Evolutionary conservation across 106 monocot species (phyloP), one percentile per base, ranked within the genome.

Genomic region (Iris macrosiphon): DNA sequence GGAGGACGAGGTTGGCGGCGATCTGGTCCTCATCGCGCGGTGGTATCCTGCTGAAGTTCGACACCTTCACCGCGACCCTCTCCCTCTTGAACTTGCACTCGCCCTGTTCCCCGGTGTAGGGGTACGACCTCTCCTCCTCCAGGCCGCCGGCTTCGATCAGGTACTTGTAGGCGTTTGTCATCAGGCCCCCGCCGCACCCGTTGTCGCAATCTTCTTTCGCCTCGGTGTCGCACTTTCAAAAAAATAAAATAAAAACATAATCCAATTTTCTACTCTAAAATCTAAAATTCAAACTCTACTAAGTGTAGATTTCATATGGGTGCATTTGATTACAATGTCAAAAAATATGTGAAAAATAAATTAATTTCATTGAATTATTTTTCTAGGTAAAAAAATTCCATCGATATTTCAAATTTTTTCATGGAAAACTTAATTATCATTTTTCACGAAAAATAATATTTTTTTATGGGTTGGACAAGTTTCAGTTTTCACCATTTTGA

Each of bases 151-250:
- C 49, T 65, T 63, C 49, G 35, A 87, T 77, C 29, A 93, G 38
- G 65, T 93, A 93, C 60, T 66, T 64, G 69, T 75, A 93, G 0
- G 88, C 87, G 23, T 83, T 93, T 16, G 83, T 93, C 93, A 93
- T 93, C 2, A 93, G 52, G 2, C 93, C 93, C 1, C 93, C 93
- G 9, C 19, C 31, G 63, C 93, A 93, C 1, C 93, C 93, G 4
- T 60, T 78, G 77, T 93, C 49, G 48, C 93, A 93, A 0, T 63
- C 79, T 1, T 75, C 45, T 55, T 74, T 87, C 65, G 72, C 71
- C 33, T 42, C 52, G 7, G 70, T 72, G 52, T 87, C 92, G 24
- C 92, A 86, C 86, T 82, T 65, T 31, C 16, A 22, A 1, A 24
- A 2, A 12, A 18, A 18, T 6, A 52, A 4, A 14, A 16, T 28